Evolutionary conservation across 2,329 filamentous ascomycete genomes (phyloP).

Genomic region (Cordyceps cateniannulata): DNA sequence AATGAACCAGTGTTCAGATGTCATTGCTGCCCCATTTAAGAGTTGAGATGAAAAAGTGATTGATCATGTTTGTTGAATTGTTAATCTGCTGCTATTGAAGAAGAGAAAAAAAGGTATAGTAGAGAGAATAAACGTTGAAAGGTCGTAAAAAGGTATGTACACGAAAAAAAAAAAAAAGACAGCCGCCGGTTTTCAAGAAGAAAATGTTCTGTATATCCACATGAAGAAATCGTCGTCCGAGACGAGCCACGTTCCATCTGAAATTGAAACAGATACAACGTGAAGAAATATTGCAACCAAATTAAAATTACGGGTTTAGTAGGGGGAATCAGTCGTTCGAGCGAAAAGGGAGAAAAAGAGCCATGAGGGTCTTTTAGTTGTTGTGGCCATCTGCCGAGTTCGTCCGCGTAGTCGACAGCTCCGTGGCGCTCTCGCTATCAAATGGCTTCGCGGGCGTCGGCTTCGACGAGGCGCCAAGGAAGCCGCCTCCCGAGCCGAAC

Average conservation of each 20-base stretch:
- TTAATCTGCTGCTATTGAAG: not conserved
- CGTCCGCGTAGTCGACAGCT: conserved; percentile 35
- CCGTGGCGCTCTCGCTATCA: conserved; percentile 47
- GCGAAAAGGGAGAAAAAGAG: not conserved
- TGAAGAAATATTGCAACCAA: not conserved
- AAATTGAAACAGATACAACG: not conserved
- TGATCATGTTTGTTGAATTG: not conserved
- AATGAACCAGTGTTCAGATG: too few species aligned
- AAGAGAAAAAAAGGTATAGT: not conserved
- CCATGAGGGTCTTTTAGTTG: not conserved
- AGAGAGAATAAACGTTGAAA: not conserved
- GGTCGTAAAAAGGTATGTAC: conserved; percentile 1
- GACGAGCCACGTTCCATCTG: not conserved
- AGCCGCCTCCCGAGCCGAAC: conserved; percentile 15
- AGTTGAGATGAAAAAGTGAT: not conserved
- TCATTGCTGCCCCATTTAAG: too few species aligned
- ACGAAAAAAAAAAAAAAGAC: not conserved
- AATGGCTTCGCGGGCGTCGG: conserved; percentile 23
- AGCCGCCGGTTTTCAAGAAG: not conserved
- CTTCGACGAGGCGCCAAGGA: conserved; percentile 13
- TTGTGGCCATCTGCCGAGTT: conserved; percentile 27
- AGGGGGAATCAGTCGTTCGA: not conserved
- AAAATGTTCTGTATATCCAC: conserved; percentile 7
- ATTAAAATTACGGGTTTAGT: not conserved
- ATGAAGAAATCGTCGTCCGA: not conserved